A percentile compares a stretch with the other conserved stretches of the same genome.
These are phyloP conservation scores for Solanum medicagineum DNA, from an alignment of 257 asterid genomes.

Conservation along the genomic window DNA sequence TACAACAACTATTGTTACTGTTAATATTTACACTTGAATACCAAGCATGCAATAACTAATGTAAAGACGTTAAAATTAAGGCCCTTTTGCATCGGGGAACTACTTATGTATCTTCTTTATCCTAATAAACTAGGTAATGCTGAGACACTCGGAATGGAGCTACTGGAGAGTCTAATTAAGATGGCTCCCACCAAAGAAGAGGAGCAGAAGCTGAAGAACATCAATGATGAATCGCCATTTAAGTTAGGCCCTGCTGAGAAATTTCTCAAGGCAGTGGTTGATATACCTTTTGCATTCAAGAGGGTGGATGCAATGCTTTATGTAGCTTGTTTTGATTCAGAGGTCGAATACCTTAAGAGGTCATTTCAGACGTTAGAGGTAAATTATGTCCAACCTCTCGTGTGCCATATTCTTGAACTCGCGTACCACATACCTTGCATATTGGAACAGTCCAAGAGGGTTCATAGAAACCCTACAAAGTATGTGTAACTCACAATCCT, in stretches of 20 bases:
- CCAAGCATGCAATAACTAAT: neutral
- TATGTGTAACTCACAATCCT: too few relatives aligned
- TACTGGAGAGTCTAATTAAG: constrained; percentile 59
- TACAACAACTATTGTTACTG: neutral
- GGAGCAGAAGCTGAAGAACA: constrained; percentile 46
- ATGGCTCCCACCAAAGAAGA: constrained; percentile 85
- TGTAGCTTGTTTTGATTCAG: constrained; percentile 51
- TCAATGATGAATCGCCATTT: constrained; percentile 39
- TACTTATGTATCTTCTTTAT: neutral
- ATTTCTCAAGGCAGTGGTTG: constrained; percentile 61
- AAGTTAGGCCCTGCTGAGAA: constrained; percentile 69
- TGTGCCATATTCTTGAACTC: neutral
- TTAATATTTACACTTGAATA: neutral
- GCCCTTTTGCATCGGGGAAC: neutral
- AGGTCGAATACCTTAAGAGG: constrained; percentile 52
- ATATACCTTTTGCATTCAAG: constrained; percentile 66
- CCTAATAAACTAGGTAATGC: constrained; percentile 37
- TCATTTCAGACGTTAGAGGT: constrained; percentile 77
- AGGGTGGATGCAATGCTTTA: constrained; percentile 82
- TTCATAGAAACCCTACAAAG: too few relatives aligned
- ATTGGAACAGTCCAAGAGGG: too few relatives aligned
- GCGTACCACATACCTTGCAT: neutral
- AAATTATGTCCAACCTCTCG: neutral
- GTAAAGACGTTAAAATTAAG: neutral
- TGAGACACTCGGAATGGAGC: constrained; percentile 53